Evolutionary conservation across 1,284 basidiomycete species (phyloP).

Genomic region (Trametes pubescens): DNA sequence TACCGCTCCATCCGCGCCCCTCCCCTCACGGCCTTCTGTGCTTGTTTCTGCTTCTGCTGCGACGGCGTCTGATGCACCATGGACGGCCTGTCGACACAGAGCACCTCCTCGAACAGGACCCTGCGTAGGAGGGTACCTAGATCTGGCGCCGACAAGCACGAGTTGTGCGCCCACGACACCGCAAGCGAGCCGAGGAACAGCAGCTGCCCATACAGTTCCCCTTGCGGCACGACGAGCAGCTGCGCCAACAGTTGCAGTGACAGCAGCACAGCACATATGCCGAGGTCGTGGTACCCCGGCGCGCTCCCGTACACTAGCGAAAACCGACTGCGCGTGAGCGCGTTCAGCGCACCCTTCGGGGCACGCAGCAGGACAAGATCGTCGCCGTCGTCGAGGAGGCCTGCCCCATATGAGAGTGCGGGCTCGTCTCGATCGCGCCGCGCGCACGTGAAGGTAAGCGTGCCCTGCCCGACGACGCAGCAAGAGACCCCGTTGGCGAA

Average conservation of each 20-base stretch:
- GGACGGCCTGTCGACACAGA: neutral
- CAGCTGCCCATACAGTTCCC: conserved; percentile 9
- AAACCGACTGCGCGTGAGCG: conserved; percentile 19
- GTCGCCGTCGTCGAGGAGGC: conserved; percentile 15
- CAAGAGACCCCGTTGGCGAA: conserved; percentile 14
- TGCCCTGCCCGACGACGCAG: conserved; percentile 18
- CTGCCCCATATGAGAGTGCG: conserved; percentile 10
- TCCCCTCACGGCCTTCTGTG: neutral
- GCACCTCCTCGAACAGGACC: neutral
- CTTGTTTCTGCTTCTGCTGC: neutral
- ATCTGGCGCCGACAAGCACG: conserved; percentile 21
- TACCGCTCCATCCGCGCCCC: conserved; percentile 5
- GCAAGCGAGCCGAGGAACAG: conserved; percentile 20
- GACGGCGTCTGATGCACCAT: neutral
- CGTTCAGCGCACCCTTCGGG: conserved; percentile 17
- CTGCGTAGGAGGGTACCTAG: neutral
- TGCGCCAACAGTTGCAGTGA: conserved; percentile 10
- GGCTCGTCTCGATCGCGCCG: neutral
- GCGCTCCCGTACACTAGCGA: conserved; percentile 7
- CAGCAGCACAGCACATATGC: conserved; percentile 1
- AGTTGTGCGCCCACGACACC: conserved; percentile 21
- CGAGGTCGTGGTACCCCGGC: conserved; percentile 8
- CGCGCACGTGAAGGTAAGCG: conserved; percentile 14
- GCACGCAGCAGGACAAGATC: conserved; percentile 17
- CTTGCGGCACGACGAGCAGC: conserved; percentile 8